Conservation (phyloP, 1,284 basidiomycete species). For the Leccinum huronense region DNA sequence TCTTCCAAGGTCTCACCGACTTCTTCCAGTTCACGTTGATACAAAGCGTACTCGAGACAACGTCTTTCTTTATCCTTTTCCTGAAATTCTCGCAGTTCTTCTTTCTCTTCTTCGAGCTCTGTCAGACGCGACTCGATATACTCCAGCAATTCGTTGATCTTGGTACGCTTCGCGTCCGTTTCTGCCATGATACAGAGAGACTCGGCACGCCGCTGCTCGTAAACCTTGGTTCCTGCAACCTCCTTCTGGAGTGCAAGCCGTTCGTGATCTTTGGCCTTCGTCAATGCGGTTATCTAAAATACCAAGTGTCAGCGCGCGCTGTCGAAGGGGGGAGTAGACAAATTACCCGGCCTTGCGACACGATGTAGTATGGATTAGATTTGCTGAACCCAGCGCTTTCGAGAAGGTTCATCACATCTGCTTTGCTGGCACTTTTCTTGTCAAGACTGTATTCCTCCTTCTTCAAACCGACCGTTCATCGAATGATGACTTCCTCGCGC, state of each 20-base stretch:
- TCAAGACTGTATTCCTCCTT: slow-evolving; percentile 99
- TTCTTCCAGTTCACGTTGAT: slow-evolving; percentile 88
- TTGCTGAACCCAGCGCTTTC: slow-evolving; percentile 97
- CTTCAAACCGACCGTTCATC: slow-evolving; percentile 94
- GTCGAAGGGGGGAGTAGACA: neutral
- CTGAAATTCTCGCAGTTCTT: slow-evolving; percentile 96
- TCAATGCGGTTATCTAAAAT: slow-evolving; percentile 86
- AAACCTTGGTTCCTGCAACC: slow-evolving; percentile 97
- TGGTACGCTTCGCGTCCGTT: slow-evolving; percentile 88
- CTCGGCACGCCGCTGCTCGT: slow-evolving; percentile 91
- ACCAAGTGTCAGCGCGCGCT: slow-evolving; percentile 10
- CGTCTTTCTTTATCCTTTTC: slow-evolving; percentile 92
- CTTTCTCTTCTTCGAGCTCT: slow-evolving; percentile 97
- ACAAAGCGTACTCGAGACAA: slow-evolving; percentile 94
- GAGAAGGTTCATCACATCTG: slow-evolving; percentile 96
- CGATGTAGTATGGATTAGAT: slow-evolving; percentile 98
- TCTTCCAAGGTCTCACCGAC: slow-evolving; percentile 81
- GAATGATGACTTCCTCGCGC: slow-evolving; percentile 79
- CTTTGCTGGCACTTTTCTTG: slow-evolving; percentile 92
- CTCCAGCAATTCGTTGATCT: slow-evolving; percentile 87
- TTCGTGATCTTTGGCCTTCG: slow-evolving; percentile 97
- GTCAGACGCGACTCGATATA: slow-evolving; percentile 89
- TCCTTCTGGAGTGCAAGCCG: slow-evolving; percentile 93
- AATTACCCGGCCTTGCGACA: slow-evolving; percentile 92
- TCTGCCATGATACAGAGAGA: slow-evolving; percentile 96